Conservation (phyloP, 768 basidiomycete genomes). For the Epithele typhae region DNA sequence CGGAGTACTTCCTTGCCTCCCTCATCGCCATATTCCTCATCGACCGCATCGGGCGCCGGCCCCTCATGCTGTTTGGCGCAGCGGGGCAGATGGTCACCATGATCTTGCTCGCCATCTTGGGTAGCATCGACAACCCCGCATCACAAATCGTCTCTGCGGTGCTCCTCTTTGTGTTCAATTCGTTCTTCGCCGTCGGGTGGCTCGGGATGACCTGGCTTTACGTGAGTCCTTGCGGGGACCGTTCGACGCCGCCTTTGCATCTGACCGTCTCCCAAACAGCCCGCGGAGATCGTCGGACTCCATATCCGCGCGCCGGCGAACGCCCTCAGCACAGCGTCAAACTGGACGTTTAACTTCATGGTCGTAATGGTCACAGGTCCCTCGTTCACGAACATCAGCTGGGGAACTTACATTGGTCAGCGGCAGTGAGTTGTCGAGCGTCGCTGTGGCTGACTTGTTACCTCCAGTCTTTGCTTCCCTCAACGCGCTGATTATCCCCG, state of each 20-base stretch:
- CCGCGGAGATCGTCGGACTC: conserved; percentile 62
- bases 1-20: conserved; percentile 70
- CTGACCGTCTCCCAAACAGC: conserved; percentile 28
- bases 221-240: conserved; percentile 30
- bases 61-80: conserved; percentile 68
- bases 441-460: not conserved
- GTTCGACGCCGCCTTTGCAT: too few relatives aligned
- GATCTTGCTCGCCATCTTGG: conserved; percentile 55
- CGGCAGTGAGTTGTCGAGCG: not conserved
- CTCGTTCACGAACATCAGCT: conserved; percentile 52
- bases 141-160: conserved; percentile 50
- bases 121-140: conserved; percentile 43
- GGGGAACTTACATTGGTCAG: conserved; percentile 56
- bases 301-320: conserved; percentile 62
- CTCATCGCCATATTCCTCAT: conserved; percentile 68
- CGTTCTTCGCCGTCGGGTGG: conserved; percentile 69
- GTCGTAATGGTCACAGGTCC: conserved; percentile 62
- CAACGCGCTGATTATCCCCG: conserved; percentile 52
- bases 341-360: conserved; percentile 56
- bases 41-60: conserved; percentile 69
- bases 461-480: conserved; percentile 47
- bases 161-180: conserved; percentile 66
- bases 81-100: conserved; percentile 54
- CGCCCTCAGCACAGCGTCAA: conserved; percentile 51
- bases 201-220: conserved; percentile 71